Conservation (phyloP, 2,329 filamentous ascomycete genomes). For the Fusarium drepaniforme region DNA sequence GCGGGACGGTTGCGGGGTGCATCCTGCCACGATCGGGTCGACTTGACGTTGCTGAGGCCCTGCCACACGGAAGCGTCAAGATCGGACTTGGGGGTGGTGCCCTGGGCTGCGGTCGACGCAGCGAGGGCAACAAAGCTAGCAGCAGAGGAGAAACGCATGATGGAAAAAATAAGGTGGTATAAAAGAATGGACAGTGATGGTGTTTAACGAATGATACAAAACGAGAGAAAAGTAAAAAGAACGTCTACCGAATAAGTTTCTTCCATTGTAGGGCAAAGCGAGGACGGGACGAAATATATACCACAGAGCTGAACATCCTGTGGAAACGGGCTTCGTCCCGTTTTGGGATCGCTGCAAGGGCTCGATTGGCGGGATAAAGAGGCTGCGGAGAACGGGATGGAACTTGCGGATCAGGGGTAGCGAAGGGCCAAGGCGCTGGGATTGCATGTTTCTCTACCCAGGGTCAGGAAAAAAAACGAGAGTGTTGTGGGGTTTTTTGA, state of each 20-base stretch:
- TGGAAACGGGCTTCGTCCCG: background rate
- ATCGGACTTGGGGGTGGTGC: constrained; percentile 39
- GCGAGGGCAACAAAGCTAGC: constrained; percentile 38
- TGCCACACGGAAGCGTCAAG: constrained; percentile 48
- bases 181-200: background rate
- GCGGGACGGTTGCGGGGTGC: constrained; percentile 39
- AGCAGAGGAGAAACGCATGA: constrained; percentile 43
- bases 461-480: background rate
- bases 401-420: constrained; percentile 3
- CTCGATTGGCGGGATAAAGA: constrained; percentile 27
- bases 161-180: constrained; percentile 8
- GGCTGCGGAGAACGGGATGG: constrained; percentile 4
- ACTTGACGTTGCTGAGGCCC: constrained; percentile 28
- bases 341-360: background rate
- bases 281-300: constrained; percentile 17
- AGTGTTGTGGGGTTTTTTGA: background rate
- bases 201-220: constrained; percentile 15
- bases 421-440: background rate
- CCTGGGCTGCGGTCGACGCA: constrained; percentile 37
- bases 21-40: constrained; percentile 18
- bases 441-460: background rate
- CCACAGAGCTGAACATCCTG: background rate
- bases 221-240: constrained; percentile 14
- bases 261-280: background rate
- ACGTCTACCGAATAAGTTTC: constrained; percentile 25